phyloP scores from a whole-genome alignment of 2,329 filamentous ascomycete genomes.

The Zasmidium citrigriseum region DNA sequence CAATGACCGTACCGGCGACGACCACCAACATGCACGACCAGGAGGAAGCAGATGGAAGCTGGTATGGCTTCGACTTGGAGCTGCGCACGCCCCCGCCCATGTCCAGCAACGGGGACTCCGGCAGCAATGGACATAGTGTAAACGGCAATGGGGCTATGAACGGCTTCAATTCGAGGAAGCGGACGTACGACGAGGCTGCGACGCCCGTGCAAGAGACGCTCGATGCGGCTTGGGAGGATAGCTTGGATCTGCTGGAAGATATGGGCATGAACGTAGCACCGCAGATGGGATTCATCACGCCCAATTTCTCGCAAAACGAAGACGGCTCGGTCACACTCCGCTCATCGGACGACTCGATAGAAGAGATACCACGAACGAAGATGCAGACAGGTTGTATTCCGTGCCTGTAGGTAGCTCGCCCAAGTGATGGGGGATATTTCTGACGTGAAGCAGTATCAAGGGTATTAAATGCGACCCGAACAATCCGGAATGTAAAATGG shows the following conservation, averaged over 20 bases:
- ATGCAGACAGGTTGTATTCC: conserved; percentile 37
- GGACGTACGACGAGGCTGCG: conserved; percentile 21
- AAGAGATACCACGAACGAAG: conserved; percentile 22
- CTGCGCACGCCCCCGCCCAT: conserved; percentile 22
- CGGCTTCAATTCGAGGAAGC: conserved; percentile 19
- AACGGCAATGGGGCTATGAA: conserved; percentile 14
- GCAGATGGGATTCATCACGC: conserved; percentile 12
- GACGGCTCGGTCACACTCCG: conserved; percentile 8
- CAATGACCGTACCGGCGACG: conserved; percentile 14
- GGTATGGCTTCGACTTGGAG: conserved; percentile 24
- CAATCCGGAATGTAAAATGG: conserved; percentile 29
- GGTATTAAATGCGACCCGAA: conserved; percentile 30
- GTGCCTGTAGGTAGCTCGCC: conserved; percentile 29
- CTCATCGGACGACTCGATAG: conserved; percentile 15
- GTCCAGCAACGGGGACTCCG: conserved; percentile 12
- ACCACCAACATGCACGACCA: conserved; percentile 15
- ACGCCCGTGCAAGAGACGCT: conserved; percentile 13
- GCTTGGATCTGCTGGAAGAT: conserved; percentile 10
- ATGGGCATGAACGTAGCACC: conserved; percentile 3
- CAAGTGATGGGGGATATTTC: neutral
- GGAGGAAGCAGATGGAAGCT: conserved; percentile 7
- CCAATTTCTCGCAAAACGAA: conserved; percentile 14
- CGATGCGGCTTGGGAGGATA: conserved; percentile 10
- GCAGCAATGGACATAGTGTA: conserved; percentile 9
- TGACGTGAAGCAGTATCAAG: conserved; percentile 26